Conservation (phyloP, 2,329 filamentous ascomycete species). For the Trichoderma cornu-damae region DNA sequence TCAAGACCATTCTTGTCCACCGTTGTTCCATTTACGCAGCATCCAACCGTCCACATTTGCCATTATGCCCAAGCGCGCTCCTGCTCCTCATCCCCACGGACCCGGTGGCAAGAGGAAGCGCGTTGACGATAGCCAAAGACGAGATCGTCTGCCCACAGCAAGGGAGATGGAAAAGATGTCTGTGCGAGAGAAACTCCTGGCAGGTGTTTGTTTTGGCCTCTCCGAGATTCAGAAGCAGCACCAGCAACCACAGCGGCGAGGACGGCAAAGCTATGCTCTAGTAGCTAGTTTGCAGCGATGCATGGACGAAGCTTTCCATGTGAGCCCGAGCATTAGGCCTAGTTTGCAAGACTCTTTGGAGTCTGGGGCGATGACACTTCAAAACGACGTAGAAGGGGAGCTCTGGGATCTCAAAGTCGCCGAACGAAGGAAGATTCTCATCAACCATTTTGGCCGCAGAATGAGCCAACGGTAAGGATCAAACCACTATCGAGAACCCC, state of each 20-base stretch:
- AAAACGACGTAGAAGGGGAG: not conserved
- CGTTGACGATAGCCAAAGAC: too few species aligned
- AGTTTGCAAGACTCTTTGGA: not conserved
- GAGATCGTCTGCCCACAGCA: not conserved
- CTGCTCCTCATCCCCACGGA: not conserved
- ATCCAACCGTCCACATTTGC: not conserved
- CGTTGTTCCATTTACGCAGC: not conserved
- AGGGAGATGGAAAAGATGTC: not conserved
- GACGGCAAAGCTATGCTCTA: not conserved
- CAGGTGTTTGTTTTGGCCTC: not conserved
- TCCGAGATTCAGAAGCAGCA: not conserved
- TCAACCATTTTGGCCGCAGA: not conserved
- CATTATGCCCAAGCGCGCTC: not conserved
- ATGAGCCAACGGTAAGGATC: not conserved
- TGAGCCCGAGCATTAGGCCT: not conserved
- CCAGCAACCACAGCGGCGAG: not conserved
- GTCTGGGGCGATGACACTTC: not conserved
- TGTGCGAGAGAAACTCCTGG: slow-evolving; percentile 6
- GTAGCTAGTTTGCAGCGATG: not conserved
- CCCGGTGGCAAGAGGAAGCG: not conserved
- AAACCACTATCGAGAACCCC: too few species aligned
- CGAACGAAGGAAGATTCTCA: not conserved
- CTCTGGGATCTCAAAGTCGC: not conserved
- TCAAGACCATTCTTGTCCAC: not conserved
- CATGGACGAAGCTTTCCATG: not conserved